Conservation (phyloP, 139 green algal species). For the Tetraselmis striata region DNA sequence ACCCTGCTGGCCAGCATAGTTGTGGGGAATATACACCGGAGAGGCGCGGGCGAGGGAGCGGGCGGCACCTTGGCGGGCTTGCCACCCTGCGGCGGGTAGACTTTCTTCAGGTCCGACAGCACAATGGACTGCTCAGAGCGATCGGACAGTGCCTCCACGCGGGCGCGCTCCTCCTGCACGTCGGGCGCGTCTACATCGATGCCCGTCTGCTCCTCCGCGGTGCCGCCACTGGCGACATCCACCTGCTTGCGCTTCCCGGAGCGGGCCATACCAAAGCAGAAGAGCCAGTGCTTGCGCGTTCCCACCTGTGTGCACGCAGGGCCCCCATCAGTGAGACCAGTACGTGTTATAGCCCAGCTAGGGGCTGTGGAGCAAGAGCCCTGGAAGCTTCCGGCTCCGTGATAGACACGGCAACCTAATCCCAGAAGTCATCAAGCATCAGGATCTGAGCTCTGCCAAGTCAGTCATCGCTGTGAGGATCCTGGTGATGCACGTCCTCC, state of each 20-base stretch:
- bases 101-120: constrained; percentile 63
- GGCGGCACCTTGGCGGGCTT: constrained; percentile 9
- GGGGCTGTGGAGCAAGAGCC: no score
- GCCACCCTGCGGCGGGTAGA: constrained; percentile 57
- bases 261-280: background rate
- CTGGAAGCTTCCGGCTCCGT: no score
- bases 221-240: background rate
- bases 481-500: no score
- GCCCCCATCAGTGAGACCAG: no score
- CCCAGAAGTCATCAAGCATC: no score
- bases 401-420: no score
- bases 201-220: background rate
- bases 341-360: no score
- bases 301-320: no score
- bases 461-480: no score
- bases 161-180: constrained; percentile 32
- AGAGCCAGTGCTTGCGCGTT: background rate
- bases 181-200: constrained; percentile 29
- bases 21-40: no score
- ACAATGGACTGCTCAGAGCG: constrained; percentile 53
- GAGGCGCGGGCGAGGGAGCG: constrained; percentile 17
- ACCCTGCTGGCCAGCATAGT: no score
- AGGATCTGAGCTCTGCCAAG: no score
- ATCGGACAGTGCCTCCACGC: constrained; percentile 21
- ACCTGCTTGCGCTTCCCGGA: background rate